Percentiles rank a stretch among this genome's conserved stretches.
Conservation (phyloP, 306 rosid genomes). For the Prunus dulcis region DNA sequence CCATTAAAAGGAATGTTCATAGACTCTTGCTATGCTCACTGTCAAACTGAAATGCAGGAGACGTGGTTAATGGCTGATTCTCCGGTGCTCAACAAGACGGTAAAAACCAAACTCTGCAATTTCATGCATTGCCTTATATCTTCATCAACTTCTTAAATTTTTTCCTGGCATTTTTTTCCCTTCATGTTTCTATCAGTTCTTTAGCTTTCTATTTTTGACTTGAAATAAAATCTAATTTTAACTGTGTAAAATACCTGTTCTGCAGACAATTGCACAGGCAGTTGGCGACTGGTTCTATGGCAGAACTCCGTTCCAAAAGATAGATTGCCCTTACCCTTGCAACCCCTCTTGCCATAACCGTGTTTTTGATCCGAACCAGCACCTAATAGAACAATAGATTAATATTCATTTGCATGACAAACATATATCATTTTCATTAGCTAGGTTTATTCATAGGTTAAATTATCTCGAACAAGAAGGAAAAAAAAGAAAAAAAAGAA, state of each 20-base stretch:
- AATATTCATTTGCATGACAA: neutral
- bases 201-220: neutral
- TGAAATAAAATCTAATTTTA: neutral
- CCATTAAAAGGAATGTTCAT: constrained; percentile 62
- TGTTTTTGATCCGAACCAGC: constrained; percentile 36
- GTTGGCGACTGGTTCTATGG: constrained; percentile 90
- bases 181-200: neutral
- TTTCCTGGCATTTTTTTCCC: neutral
- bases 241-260: neutral
- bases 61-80: constrained; percentile 76
- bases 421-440: neutral
- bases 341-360: constrained; percentile 89
- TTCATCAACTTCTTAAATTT: neutral
- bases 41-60: constrained; percentile 93
- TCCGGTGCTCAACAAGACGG: constrained; percentile 55
- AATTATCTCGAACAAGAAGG: neutral
- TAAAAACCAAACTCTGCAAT: constrained; percentile 21
- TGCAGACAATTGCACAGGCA: constrained; percentile 82
- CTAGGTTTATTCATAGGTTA: neutral
- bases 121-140: neutral
- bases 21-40: constrained; percentile 89
- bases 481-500: neutral
- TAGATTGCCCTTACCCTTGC: constrained; percentile 92
- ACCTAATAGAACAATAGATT: neutral
- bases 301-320: constrained; percentile 56